These are phyloP conservation scores for Colletotrichum sidae DNA, from an alignment of 2,329 filamentous ascomycete species.

Conservation along the genomic window DNA sequence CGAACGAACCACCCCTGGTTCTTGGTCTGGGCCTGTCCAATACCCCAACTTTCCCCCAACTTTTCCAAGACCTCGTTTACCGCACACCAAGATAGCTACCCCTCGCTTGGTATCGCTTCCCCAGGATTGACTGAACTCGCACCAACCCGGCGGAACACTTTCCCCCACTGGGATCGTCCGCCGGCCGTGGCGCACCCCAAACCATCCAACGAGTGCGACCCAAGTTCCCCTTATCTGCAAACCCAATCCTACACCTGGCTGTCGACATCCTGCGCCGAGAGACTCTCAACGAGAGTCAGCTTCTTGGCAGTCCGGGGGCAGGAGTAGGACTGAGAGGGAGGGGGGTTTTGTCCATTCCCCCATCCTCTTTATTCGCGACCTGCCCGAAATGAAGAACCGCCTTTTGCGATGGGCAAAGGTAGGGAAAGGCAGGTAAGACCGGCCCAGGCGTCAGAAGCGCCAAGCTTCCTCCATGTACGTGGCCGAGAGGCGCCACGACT, in stretches of 20 bases:
- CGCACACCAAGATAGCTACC: constrained; percentile 15
- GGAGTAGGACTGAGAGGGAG: constrained; percentile 2
- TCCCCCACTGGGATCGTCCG: constrained; percentile 26
- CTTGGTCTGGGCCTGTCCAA: constrained; percentile 7
- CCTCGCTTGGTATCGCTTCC: constrained; percentile 24
- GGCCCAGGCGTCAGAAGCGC: constrained; percentile 18
- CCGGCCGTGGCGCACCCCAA: constrained; percentile 26
- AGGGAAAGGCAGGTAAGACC: background rate
- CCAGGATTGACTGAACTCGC: constrained; percentile 28
- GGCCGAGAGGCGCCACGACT: constrained; percentile 10
- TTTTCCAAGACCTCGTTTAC: constrained; percentile 19
- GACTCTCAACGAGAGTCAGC: constrained; percentile 26
- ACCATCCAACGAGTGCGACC: constrained; percentile 32
- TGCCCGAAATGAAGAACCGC: constrained; percentile 19
- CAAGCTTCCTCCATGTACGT: constrained; percentile 28
- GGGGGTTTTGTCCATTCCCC: constrained; percentile 19
- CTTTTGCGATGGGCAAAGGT: background rate
- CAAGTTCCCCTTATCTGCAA: constrained; percentile 34
- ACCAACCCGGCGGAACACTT: constrained; percentile 30
- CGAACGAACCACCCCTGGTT: constrained; percentile 7
- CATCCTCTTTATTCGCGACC: constrained; percentile 4
- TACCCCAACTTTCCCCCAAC: constrained; percentile 36
- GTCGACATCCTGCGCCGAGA: constrained; percentile 27
- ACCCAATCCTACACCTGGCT: constrained; percentile 32
- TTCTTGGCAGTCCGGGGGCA: constrained; percentile 31